A percentile compares a stretch with the other conserved stretches of the same genome.
These are phyloP conservation scores for Fraxinus excelsior DNA, from an alignment of 257 asterid genomes.

Conservation along the genomic window DNA sequence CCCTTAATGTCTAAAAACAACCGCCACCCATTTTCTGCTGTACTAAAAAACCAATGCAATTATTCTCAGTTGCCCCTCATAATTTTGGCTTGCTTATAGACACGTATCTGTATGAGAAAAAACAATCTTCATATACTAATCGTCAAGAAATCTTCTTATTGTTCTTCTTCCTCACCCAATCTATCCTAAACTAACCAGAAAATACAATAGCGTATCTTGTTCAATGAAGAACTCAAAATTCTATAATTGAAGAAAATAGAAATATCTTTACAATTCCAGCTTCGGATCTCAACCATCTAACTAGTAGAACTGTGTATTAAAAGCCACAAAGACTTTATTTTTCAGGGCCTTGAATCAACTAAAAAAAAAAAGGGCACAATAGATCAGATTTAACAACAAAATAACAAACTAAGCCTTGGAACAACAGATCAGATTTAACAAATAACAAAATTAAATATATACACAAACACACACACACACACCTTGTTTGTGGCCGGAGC, in stretches of 20 bases:
- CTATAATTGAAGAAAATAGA: not conserved
- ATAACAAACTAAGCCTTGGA: not conserved
- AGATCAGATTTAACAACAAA: not conserved
- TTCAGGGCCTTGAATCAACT: not conserved
- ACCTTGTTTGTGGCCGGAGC: slow-evolving; percentile 91
- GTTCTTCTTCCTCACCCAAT: not conserved
- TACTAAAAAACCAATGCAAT: not conserved
- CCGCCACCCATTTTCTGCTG: slow-evolving; percentile 6
- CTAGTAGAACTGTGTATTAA: slow-evolving; percentile 1
- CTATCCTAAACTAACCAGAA: not conserved
- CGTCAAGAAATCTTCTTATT: not conserved
- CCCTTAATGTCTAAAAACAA: not conserved
- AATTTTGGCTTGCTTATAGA: not conserved
- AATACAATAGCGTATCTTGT: not conserved
- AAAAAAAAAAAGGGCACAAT: not conserved
- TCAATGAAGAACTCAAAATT: not conserved
- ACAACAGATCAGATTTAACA: slow-evolving; percentile 28
- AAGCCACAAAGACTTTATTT: not conserved
- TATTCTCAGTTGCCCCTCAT: not conserved
- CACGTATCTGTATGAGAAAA: not conserved
- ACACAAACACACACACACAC: no score
- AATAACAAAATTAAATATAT: not conserved
- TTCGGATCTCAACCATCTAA: slow-evolving; percentile 20
- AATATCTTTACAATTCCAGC: slow-evolving; percentile 17
- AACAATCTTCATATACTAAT: not conserved